A percentile compares a stretch with the other conserved stretches of the same genome.
Evolutionary conservation across 306 rosid species (phyloP).

Genomic region (Mucuna pruriens): DNA sequence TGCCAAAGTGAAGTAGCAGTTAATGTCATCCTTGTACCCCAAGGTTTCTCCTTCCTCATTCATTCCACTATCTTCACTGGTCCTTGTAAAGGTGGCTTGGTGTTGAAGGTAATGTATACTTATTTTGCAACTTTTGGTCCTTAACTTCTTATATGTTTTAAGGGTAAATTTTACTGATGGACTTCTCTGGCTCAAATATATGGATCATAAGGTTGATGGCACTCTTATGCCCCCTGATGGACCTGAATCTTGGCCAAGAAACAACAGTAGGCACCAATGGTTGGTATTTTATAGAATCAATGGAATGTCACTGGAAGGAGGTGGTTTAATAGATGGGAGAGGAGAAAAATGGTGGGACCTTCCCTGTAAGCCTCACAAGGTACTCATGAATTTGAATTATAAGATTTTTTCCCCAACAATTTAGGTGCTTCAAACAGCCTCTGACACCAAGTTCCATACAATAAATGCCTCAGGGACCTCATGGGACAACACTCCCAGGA

Average conservation of each 20-base stretch:
- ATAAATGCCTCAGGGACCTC: slow-evolving; percentile 53
- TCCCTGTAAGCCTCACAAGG: slow-evolving; percentile 97
- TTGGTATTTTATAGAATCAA: slow-evolving; percentile 76
- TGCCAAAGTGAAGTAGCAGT: slow-evolving; percentile 60
- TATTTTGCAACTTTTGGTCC: slow-evolving; percentile 13
- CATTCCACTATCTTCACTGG: slow-evolving; percentile 86
- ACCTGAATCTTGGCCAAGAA: slow-evolving; percentile 85
- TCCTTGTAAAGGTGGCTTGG: slow-evolving; percentile 70
- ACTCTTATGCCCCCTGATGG: slow-evolving; percentile 88
- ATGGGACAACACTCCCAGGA: slow-evolving; percentile 59
- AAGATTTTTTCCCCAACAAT: not conserved
- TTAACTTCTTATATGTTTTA: not conserved
- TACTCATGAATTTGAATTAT: slow-evolving; percentile 34
- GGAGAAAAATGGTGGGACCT: slow-evolving; percentile 99
- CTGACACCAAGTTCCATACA: slow-evolving; percentile 26
- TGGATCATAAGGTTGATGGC: slow-evolving; percentile 78
- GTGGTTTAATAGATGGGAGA: slow-evolving; percentile 88
- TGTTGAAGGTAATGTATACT: slow-evolving; percentile 61
- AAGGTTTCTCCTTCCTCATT: slow-evolving; percentile 64
- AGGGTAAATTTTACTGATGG: slow-evolving; percentile 9
- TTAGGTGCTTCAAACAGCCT: slow-evolving; percentile 8
- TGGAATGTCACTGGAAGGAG: slow-evolving; percentile 73
- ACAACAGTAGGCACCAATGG: slow-evolving; percentile 75
- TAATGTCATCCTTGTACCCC: slow-evolving; percentile 64
- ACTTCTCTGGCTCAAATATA: slow-evolving; percentile 13